Conservation (phyloP, 331 rosid species). For the Pyracantha coccinea region DNA sequence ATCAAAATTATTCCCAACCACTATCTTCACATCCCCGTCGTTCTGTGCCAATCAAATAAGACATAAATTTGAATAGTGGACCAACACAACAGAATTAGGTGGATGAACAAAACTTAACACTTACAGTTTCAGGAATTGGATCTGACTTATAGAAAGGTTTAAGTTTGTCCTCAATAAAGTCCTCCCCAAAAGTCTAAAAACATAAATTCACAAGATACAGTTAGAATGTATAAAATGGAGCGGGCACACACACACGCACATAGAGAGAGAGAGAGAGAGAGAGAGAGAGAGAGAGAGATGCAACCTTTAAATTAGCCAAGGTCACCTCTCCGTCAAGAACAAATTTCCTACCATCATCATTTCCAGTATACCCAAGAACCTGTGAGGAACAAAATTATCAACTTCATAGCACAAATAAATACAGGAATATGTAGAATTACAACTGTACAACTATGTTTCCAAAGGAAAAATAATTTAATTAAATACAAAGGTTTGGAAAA, state of each 20-base stretch:
- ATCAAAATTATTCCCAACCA: conserved; percentile 87
- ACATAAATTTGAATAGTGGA: conserved; percentile 13
- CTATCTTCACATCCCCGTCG: conserved; percentile 78
- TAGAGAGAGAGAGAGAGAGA: neutral
- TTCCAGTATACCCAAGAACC: conserved; percentile 86
- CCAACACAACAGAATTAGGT: neutral
- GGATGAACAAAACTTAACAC: conserved; percentile 20
- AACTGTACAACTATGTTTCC: neutral
- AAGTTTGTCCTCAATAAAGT: conserved; percentile 86
- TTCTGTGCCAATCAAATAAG: conserved; percentile 38
- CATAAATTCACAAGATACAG: conserved; percentile 6
- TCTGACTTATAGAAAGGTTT: conserved; percentile 89
- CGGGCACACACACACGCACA: too few species aligned
- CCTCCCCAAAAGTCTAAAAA: conserved; percentile 70
- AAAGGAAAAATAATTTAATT: neutral
- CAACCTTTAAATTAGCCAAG: conserved; percentile 66
- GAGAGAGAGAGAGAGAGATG: neutral
- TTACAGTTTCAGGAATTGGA: conserved; percentile 81
- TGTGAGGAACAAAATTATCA: conserved; percentile 14
- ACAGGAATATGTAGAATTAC: neutral
- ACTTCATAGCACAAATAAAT: conserved; percentile 2
- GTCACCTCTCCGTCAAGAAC: conserved; percentile 65
- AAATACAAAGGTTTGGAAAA: neutral
- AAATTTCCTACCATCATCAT: conserved; percentile 80
- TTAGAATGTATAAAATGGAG: neutral